These are phyloP conservation scores for Myxozyma neotropica DNA, from an alignment of 805 yeast genomes.

Conservation along the genomic window DNA sequence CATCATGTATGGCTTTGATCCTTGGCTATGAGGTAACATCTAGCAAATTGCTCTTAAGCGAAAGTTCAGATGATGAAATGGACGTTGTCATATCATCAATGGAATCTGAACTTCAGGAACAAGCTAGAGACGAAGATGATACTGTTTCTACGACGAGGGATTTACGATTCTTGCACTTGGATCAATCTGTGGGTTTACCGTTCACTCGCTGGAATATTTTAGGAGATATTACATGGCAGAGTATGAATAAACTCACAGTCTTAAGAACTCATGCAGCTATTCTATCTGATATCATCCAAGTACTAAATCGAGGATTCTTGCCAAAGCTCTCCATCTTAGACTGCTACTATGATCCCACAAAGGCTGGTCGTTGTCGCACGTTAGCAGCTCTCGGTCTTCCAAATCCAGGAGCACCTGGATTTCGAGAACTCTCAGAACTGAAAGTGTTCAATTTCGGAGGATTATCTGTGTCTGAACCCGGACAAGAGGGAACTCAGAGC, in stretches of 20 bases:
- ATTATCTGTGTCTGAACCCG: not conserved
- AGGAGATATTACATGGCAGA: constrained; percentile 2
- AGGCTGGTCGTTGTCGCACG: constrained; percentile 10
- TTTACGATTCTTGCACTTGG: not conserved
- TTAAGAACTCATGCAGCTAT: constrained; percentile 6
- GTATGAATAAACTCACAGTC: constrained; percentile 3
- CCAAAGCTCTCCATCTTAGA: constrained; percentile 6
- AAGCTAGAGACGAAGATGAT: not conserved
- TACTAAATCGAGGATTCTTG: constrained; percentile 2
- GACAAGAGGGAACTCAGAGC: not conserved
- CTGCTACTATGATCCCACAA: constrained; percentile 14
- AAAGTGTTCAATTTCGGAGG: constrained; percentile 20
- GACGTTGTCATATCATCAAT: too few relatives aligned
- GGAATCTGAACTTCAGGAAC: too few relatives aligned
- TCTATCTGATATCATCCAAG: constrained; percentile 1
- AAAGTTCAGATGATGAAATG: not conserved
- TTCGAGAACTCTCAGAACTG: not conserved
- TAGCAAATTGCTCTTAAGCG: not conserved
- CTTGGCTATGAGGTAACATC: constrained; percentile 1
- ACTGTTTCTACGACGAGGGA: not conserved
- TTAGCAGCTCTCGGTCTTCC: not conserved
- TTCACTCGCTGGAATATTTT: constrained; percentile 5
- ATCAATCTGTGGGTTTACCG: constrained; percentile 6
- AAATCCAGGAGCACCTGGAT: not conserved
- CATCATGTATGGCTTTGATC: not conserved